Percentiles rank a stretch among this genome's conserved stretches.
These are phyloP conservation scores for Sporothrix curviconia DNA, from an alignment of 2,329 filamentous ascomycete species.

Conservation along the genomic window DNA sequence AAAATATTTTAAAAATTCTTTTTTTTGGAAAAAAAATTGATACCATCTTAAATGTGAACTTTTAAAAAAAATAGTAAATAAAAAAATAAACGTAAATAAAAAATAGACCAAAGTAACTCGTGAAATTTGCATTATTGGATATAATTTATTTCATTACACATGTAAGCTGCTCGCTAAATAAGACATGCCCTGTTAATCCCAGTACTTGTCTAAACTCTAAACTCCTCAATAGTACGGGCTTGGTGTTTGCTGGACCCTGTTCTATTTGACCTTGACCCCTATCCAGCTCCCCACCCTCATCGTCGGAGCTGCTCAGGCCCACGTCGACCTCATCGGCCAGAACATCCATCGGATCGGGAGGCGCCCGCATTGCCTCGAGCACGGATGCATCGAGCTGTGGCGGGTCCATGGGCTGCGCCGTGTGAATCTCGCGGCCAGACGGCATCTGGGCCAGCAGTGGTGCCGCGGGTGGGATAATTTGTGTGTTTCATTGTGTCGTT, in stretches of 20 bases:
- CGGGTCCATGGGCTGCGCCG: slow-evolving; percentile 59
- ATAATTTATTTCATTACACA: too few relatives aligned
- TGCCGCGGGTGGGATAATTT: slow-evolving; percentile 64
- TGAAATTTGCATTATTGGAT: too few relatives aligned
- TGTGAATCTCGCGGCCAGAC: slow-evolving; percentile 80
- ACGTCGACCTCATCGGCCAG: slow-evolving; percentile 31
- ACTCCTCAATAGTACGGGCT: slow-evolving; percentile 4
- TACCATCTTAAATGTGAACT: too few relatives aligned
- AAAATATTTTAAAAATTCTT: too few relatives aligned
- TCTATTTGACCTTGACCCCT: background rate
- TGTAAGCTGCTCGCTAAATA: too few relatives aligned
- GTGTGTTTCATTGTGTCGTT: slow-evolving; percentile 91
- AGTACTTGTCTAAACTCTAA: too few relatives aligned
- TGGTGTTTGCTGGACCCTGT: background rate
- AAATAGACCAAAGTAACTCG: too few relatives aligned
- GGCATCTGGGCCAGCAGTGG: slow-evolving; percentile 73
- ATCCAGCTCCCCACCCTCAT: slow-evolving; percentile 24
- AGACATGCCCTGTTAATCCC: background rate
- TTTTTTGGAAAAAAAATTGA: too few relatives aligned
- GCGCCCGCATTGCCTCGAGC: slow-evolving; percentile 55
- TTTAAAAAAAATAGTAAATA: background rate
- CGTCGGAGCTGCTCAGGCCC: slow-evolving; percentile 36
- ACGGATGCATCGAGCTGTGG: slow-evolving; percentile 58
- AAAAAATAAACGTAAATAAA: too few relatives aligned
- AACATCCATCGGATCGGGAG: slow-evolving; percentile 41